phyloP scores from a whole-genome alignment of 495 filamentous ascomycete species.

The Articulospora tetracladia region DNA sequence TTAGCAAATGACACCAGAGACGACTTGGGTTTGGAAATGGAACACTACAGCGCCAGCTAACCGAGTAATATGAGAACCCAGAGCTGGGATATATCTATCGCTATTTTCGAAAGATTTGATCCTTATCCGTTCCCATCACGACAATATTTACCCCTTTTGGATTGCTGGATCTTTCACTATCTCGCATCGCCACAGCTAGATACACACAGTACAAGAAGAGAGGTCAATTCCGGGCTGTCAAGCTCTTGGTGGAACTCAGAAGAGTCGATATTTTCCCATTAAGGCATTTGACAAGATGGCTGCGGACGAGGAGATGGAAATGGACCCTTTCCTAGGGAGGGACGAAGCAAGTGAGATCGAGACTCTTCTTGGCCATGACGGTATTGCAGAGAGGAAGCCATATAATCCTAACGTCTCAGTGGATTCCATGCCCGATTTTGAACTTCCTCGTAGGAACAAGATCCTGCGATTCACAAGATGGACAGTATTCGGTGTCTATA shows the following conservation, averaged over 20 bases:
- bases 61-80: background rate
- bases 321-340: background rate
- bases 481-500: constrained; percentile 18
- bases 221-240: no score
- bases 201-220: no score
- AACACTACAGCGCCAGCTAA: no score
- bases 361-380: background rate
- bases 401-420: background rate
- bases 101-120: background rate
- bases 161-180: no score
- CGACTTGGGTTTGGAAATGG: no score
- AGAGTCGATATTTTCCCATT: no score
- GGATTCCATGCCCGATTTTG: background rate
- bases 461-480: constrained; percentile 12
- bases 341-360: background rate
- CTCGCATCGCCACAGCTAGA: no score
- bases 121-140: background rate
- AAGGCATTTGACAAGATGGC: background rate
- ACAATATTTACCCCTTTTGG: no score
- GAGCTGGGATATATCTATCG: background rate
- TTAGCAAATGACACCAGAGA: no score
- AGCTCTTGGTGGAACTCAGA: no score
- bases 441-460: background rate
- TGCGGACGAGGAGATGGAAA: background rate
- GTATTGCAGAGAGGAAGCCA: background rate